Base-by-base conservation (phyloP, 1,284 basidiomycete species). In the Stereum hirsutum region DNA sequence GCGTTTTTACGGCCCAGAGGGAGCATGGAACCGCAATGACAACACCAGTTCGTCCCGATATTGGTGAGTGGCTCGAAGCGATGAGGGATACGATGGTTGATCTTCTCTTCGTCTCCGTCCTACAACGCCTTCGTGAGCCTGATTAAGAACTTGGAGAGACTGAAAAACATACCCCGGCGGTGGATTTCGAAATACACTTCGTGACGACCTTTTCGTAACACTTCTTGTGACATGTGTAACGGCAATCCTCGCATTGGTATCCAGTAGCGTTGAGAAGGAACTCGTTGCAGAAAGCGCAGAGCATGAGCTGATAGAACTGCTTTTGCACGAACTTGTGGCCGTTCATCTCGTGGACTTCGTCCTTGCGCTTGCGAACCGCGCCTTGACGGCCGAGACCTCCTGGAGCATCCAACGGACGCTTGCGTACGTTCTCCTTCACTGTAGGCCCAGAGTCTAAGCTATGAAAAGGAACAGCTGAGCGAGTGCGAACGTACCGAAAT, bases 131-230 rank as follows among this genome's bases (percentile, higher is more conserved):
- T 26, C 36, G 24, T 50, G 37, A 42, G 49, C 41, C 46, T 38
- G 33, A 39, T 42, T 23, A 33, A 10, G 32, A 14, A 5, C 31
- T 30, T 17, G 27, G 19, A 33, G 38, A 39, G 40, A 38, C 23
- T 28, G 28, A 46, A 34, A 36, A 6, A 75, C 87, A 59, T 64
- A 92, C 90, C 52, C 92, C 94, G 42, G 85, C 83, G 59, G 89
- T 92, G 41, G 91, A 94, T 65, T 98, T 97, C 39, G 91, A 94
- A 55, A 99, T 97, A 72, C 96, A 99, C 64, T 98, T 99, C 5
- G 95, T 99, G 54, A 99, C 93, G 15, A 99, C 95, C 64, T 99
- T 99, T 57, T 95, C 90, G 61, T 94, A 90, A 63, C 96, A 99
- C 62, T 96, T 97, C 70, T 94, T 96, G 75, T 99, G 96, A 64